Evolutionary conservation across 2,329 filamentous ascomycete genomes (phyloP).

Genomic region (Cordyceps tenuipes): DNA sequence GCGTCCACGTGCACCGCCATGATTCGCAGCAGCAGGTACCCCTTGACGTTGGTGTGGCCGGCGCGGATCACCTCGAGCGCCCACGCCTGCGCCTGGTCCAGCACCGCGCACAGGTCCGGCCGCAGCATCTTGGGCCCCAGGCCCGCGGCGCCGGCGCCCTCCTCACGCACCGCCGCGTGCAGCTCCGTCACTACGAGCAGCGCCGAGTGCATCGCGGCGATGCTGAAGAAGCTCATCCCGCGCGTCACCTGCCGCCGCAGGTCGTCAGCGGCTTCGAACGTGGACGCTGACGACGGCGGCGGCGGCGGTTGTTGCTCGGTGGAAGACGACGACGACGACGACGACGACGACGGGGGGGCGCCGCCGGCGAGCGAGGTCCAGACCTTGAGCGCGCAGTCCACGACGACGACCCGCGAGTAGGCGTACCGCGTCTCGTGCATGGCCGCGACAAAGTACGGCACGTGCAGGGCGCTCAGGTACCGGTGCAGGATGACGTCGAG

Average conservation of each 20-base stretch:
- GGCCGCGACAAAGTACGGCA: slow-evolving; percentile 38
- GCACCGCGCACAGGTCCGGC: slow-evolving; percentile 32
- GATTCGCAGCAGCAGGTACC: slow-evolving; percentile 34
- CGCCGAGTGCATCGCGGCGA: slow-evolving; percentile 24
- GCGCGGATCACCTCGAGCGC: slow-evolving; percentile 30
- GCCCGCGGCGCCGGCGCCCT: slow-evolving; percentile 25
- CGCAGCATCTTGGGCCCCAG: slow-evolving; percentile 27
- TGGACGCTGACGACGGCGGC: background rate
- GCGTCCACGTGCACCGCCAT: slow-evolving; percentile 34
- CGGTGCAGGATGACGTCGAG: slow-evolving; percentile 45
- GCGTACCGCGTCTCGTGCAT: slow-evolving; percentile 37
- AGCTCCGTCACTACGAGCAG: slow-evolving; percentile 34
- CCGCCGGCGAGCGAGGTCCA: slow-evolving; percentile 28
- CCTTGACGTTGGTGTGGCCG: slow-evolving; percentile 49
- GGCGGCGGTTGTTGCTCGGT: background rate
- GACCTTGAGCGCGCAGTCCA: slow-evolving; percentile 40
- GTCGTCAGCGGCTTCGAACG: background rate
- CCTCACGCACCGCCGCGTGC: slow-evolving; percentile 26
- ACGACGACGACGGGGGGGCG: background rate
- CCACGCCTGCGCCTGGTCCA: slow-evolving; percentile 35
- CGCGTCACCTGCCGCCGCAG: slow-evolving; percentile 27
- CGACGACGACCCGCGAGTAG: slow-evolving; percentile 39
- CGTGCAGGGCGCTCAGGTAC: slow-evolving; percentile 48
- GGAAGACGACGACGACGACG: background rate
- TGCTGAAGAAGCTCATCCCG: slow-evolving; percentile 34